These are phyloP conservation scores for Eimeria mitis DNA, from an alignment of 169 alveolate species.

Conservation along the genomic window DNA sequence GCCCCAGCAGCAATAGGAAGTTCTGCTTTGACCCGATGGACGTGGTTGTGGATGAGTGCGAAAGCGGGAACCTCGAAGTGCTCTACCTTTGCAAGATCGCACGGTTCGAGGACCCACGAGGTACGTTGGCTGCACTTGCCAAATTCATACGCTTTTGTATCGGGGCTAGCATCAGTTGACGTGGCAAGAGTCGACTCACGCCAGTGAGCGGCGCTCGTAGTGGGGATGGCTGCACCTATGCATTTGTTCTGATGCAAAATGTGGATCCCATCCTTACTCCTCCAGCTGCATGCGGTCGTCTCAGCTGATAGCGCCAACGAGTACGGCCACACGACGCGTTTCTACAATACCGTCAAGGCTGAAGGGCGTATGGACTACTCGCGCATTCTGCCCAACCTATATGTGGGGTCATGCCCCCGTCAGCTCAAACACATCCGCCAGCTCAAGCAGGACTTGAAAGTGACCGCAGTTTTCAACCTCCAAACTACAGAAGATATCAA, in stretches of 20 bases:
- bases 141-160: too few species aligned
- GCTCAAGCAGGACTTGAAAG: slow-evolving; percentile 69
- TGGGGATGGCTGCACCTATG: neutral
- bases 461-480: slow-evolving; percentile 45
- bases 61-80: slow-evolving; percentile 66
- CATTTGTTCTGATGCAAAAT: neutral
- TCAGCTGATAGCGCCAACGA: slow-evolving; percentile 42
- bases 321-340: slow-evolving; percentile 61
- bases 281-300: slow-evolving; percentile 8
- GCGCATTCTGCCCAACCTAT: slow-evolving; percentile 56
- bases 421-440: slow-evolving; percentile 69
- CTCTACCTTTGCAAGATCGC: slow-evolving; percentile 74
- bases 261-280: neutral
- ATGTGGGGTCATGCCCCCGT: slow-evolving; percentile 78
- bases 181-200: neutral
- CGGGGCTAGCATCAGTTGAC: neutral
- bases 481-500: slow-evolving; percentile 58
- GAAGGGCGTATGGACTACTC: slow-evolving; percentile 78
- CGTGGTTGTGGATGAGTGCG: slow-evolving; percentile 70
- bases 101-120: slow-evolving; percentile 74
- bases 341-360: slow-evolving; percentile 60
- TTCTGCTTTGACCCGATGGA: slow-evolving; percentile 77
- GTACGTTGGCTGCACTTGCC: neutral
- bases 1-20: slow-evolving; percentile 70
- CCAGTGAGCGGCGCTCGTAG: neutral